Evolutionary conservation across 345 rosid species (phyloP), one percentile per base, ranked within the genome.

Genomic region (Rhizophora apiculata): DNA sequence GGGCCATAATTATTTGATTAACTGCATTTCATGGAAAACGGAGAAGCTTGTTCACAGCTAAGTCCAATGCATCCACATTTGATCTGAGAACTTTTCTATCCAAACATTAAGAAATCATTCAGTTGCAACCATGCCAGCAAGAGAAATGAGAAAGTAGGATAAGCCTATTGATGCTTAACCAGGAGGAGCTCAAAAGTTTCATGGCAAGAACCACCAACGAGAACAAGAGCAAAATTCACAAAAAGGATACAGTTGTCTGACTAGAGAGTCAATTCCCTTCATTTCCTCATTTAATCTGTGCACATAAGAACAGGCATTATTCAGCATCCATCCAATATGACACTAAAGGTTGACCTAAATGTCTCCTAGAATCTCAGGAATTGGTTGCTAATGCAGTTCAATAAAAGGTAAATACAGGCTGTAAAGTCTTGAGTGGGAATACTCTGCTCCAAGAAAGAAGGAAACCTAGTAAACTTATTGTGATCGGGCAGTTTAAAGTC

Each of bases 271-370:
- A 62, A 82, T 55, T 39, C 91, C 94, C 82, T 86, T 95, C 85
- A 92, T 86, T 81, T 92, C 98, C 82, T 92, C 91, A 20, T 95
- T 95, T 68, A 95, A 79, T 83, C 99, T 90, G 96, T 70, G 78
- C 49, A 26, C 54, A 19, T 71, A 29, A 52, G 49, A 20, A 43
- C 26, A 74, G 22, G 8, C 27, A 0, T 32, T 13, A 16, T 59
- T 51, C 16, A 63, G 49, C 22, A 71, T 29, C 2, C 27, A 4
- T 54, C 36, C 19, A 18, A 37, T 16, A 24, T 30, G 21, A 16
- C 48, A n/a, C 21, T 16, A 48, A 60, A 2, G 18, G 10, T 16
- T n/a, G 24, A 37, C 57, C 63, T 6, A 43, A 3, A 30, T 21
- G 13, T 5, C 16, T 11, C 6, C 2, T 32, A 49, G 18, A 22